Evolutionary conservation across 2,329 filamentous ascomycete genomes (phyloP).

Genomic region (Lachnellula hyalina): DNA sequence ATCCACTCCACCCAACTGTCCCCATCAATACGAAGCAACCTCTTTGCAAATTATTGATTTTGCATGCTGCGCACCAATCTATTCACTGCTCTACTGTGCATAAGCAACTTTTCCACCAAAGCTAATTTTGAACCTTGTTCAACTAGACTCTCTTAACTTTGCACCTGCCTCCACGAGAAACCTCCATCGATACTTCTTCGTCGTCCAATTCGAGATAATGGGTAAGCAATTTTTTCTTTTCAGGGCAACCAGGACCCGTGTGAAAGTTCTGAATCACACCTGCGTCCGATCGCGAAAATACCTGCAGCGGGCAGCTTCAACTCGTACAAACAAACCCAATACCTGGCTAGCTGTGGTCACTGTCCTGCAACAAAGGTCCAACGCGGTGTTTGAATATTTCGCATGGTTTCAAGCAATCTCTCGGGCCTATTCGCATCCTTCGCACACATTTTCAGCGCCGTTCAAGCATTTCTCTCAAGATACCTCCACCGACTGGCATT

Average conservation of each 20-base stretch:
- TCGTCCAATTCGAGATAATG: conserved; percentile 26
- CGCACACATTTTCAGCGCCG: conserved; percentile 10
- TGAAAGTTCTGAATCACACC: conserved; percentile 1
- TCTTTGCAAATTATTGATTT: conserved; percentile 1
- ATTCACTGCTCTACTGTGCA: background rate
- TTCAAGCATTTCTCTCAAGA: background rate
- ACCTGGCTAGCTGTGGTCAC: conserved; percentile 3
- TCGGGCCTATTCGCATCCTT: conserved; percentile 3
- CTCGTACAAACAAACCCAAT: conserved; percentile 3
- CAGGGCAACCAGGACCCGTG: conserved; percentile 8
- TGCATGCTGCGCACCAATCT: conserved; percentile 5
- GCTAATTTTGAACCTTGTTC: conserved; percentile 18
- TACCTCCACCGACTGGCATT: conserved; percentile 16
- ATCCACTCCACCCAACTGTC: conserved; percentile 8
- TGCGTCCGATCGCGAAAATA: conserved; percentile 4
- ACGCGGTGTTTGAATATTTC: conserved; percentile 10
- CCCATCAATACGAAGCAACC: conserved; percentile 15
- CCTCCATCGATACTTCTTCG: conserved; percentile 28
- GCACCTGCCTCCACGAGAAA: conserved; percentile 24
- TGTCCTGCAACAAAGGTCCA: conserved; percentile 6
- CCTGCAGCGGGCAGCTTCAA: conserved; percentile 3
- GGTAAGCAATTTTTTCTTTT: conserved; percentile 31
- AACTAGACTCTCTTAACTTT: conserved; percentile 15
- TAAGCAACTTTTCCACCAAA: conserved; percentile 8
- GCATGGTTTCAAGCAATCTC: conserved; percentile 16